Base-by-base conservation (phyloP, 1,139 yeast genomes). In the Sugiyamaella xylanicola region DNA sequence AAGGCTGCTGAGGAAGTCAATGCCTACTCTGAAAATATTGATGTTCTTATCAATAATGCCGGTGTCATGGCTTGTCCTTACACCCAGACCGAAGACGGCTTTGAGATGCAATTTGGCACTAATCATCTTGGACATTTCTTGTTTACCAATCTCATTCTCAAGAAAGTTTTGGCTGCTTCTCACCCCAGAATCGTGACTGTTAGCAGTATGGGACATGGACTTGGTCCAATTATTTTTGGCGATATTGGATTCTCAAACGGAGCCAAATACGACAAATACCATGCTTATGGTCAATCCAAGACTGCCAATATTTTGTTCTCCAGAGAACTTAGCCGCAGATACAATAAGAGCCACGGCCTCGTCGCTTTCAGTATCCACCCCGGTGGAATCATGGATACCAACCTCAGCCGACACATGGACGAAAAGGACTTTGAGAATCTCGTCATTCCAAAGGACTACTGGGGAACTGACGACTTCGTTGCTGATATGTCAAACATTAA, bases 41-140 rank as follows among this genome's bases (percentile, higher is more conserved):
- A 57, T 47, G 49, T 87, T 19, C 75, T 88, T 40, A 78, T 88
- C 44, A 81, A 86, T 62, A 87, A 87, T 66, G 91, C 95, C 0
- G 92, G 93, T 1, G 83, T 86, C 1, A 85, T 86, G 83, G 92
- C 87, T 3, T 74, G 84, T 27, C 93, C 93, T 0, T 82, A 74
- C 66, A 75, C 80, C 16, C 62, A 74, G 37, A 86, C 95, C 0
- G 71, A 70, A 17, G 93, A 87, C 65, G 83, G 83, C 5, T 86
- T 86, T 65, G 95, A 87, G 68, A 78, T 85, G 22, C 95, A 59
- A 66, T 72, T 87, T 58, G 95, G 87, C 64, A 84, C 91, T 2
- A 87, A 86, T 66, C 87, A 83, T 64, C 74, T 88, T 4, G 79
- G 93, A 0, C 95, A 88, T 53, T 87, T 87, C 59, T 71, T 57